Percentiles rank a stretch among this genome's conserved stretches.
Evolutionary conservation across 768 basidiomycete genomes (phyloP).

Genomic region (Leccinum broughii): DNA sequence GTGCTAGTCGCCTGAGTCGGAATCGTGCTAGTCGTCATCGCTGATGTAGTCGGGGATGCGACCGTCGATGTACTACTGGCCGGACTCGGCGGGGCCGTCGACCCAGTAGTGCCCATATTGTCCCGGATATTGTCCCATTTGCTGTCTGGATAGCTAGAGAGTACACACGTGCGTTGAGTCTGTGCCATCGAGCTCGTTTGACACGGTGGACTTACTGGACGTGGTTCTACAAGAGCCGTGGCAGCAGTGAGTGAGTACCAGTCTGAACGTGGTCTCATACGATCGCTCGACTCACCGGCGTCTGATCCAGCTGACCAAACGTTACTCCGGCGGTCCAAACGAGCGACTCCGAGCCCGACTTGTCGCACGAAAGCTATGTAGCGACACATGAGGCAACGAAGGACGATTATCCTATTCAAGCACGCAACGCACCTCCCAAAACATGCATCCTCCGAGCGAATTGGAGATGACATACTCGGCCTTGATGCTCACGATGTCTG

Average conservation of each 20-base stretch:
- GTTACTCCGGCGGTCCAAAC: conserved; percentile 48
- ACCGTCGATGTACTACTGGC: conserved; percentile 15
- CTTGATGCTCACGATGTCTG: conserved; percentile 64
- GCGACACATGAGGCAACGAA: neutral
- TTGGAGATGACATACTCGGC: conserved; percentile 63
- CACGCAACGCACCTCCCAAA: conserved; percentile 52
- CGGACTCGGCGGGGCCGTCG: conserved; percentile 21
- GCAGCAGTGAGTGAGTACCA: neutral
- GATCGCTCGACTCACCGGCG: conserved; percentile 33
- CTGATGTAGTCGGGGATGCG: neutral
- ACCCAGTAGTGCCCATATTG: conserved; percentile 51
- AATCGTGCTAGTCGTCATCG: neutral
- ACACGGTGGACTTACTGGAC: conserved; percentile 41
- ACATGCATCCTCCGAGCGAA: conserved; percentile 69
- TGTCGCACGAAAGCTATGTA: conserved; percentile 55
- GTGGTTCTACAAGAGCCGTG: conserved; percentile 47
- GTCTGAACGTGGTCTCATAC: neutral
- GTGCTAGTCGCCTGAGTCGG: neutral
- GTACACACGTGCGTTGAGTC: neutral
- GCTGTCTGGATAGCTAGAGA: conserved; percentile 58
- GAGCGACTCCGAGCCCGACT: conserved; percentile 57
- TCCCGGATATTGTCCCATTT: conserved; percentile 70
- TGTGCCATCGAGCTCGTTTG: neutral
- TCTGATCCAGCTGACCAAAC: conserved; percentile 58
- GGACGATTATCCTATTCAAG: too few relatives aligned